Conservation (phyloP, 2,329 filamentous ascomycete species). For the Monosporascus sp. region DNA sequence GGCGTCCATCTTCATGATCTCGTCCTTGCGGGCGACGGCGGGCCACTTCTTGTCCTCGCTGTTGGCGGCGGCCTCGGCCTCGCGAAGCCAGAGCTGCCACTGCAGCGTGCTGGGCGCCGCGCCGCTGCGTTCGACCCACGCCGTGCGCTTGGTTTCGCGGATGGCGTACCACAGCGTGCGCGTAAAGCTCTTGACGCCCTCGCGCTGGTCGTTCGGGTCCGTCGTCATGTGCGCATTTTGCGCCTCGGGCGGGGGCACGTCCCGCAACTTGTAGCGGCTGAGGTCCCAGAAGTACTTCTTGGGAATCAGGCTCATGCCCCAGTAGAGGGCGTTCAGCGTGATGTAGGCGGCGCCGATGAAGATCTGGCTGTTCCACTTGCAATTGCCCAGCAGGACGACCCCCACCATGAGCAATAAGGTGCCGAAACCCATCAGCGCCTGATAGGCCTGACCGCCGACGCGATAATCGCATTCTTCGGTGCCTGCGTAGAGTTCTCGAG, state of each 20-base stretch:
- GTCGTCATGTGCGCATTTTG: constrained; percentile 27
- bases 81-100: constrained; percentile 49
- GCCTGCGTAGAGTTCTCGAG: constrained; percentile 56
- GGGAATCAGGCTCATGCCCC: constrained; percentile 47
- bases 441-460: constrained; percentile 41
- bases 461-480: constrained; percentile 55
- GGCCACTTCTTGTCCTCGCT: constrained; percentile 32
- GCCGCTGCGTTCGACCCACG: constrained; percentile 47
- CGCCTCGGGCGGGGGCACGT: constrained; percentile 36
- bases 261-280: constrained; percentile 39
- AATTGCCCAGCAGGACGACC: constrained; percentile 57
- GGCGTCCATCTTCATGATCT: constrained; percentile 35
- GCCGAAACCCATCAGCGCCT: constrained; percentile 49
- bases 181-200: constrained; percentile 45
- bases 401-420: constrained; percentile 57
- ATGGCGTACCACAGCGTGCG: constrained; percentile 55
- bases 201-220: constrained; percentile 25
- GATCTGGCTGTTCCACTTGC: constrained; percentile 54
- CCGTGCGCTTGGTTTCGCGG: constrained; percentile 43
- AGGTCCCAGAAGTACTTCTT: constrained; percentile 51
- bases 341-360: constrained; percentile 54
- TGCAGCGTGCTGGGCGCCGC: constrained; percentile 45
- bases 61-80: constrained; percentile 38
- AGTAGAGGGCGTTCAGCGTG: constrained; percentile 54
- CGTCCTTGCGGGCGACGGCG: constrained; percentile 43